Base-by-base conservation (phyloP, 768 basidiomycete genomes). In the Tricholoma sp. region DNA sequence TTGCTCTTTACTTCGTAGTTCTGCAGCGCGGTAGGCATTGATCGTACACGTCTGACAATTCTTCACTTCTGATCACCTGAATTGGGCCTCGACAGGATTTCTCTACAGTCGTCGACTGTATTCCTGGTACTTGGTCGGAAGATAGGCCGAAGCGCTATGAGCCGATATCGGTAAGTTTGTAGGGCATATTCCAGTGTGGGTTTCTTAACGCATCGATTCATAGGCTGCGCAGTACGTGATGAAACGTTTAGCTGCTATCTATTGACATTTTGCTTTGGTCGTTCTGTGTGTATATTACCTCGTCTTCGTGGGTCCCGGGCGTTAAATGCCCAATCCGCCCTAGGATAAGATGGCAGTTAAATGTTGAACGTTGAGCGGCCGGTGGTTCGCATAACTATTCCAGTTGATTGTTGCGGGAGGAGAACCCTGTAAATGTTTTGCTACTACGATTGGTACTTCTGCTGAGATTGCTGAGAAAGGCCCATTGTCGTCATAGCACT, bases 61-160 rank as follows among this genome's bases (percentile, higher is more conserved):
- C 50, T 14, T 19, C 6, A 16, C n/a, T 57, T 50, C 59, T 66
- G 16, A 27, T 7, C 27, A 22, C 11, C 11, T 7, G 19, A 46
- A 66, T 70, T 63, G 34, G 50, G 35, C 10, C 52, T 65, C 11
- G 63, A 31, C 65, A 74, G 76, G 73, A 78, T 66, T 56, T 71
- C 50, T 62, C 76, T 57, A 71, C 71, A 37, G 61, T 79, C 5
- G 71, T 84, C 9, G 80, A 80, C 46, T 76, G 76, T 55, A 70
- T 84, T 14, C 83, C 83, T 0, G 79, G 79, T 6, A 83, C 77
- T 37, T 81, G 78, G 63, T 76, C 74, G 19, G 66, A 67, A 32
- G 68, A 74, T 4, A 69, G 64, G 0, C 81, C 81, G 5, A 81
- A 81, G 66, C 75, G 73, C 50, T 83, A 84, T 61, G 71, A 77